Conservation (phyloP, 2,329 filamentous ascomycete species). For the Daldinia eschscholtzii region DNA sequence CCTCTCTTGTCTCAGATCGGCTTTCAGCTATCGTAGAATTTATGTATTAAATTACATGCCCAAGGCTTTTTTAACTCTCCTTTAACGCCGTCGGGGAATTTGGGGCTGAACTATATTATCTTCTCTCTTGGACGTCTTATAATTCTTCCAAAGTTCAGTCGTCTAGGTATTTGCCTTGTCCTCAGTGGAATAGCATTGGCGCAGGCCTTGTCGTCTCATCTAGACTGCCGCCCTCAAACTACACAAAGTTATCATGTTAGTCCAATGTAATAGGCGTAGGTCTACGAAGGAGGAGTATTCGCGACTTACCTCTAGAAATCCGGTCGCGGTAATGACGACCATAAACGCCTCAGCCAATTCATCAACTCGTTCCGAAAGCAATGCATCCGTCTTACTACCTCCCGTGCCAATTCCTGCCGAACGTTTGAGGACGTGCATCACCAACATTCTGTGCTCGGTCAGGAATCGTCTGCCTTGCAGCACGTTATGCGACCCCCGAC, state of each 20-base stretch:
- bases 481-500: constrained; percentile 84
- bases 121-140: constrained; percentile 13
- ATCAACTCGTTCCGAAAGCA: constrained; percentile 72
- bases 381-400: constrained; percentile 53
- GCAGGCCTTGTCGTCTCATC: constrained; percentile 42
- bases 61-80: constrained; percentile 2
- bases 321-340: constrained; percentile 83
- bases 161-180: constrained; percentile 3
- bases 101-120: constrained; percentile 15
- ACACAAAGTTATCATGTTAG: constrained; percentile 36
- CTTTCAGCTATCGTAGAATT: constrained; percentile 7
- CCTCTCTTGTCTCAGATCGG: constrained; percentile 15
- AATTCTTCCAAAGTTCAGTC: neutral
- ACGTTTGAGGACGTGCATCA: constrained; percentile 91
- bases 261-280: constrained; percentile 11
- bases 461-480: constrained; percentile 85
- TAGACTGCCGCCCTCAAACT: constrained; percentile 50
- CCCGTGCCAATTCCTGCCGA: constrained; percentile 79
- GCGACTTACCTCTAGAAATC: constrained; percentile 80
- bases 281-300: constrained; percentile 9
- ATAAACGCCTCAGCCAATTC: constrained; percentile 89
- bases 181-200: constrained; percentile 49
- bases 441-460: constrained; percentile 82
- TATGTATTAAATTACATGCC: constrained; percentile 9
- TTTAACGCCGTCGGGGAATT: constrained; percentile 4